These are phyloP conservation scores for Nakaseomyces sp. DNA, from an alignment of 1,139 yeast species.

Conservation along the genomic window DNA sequence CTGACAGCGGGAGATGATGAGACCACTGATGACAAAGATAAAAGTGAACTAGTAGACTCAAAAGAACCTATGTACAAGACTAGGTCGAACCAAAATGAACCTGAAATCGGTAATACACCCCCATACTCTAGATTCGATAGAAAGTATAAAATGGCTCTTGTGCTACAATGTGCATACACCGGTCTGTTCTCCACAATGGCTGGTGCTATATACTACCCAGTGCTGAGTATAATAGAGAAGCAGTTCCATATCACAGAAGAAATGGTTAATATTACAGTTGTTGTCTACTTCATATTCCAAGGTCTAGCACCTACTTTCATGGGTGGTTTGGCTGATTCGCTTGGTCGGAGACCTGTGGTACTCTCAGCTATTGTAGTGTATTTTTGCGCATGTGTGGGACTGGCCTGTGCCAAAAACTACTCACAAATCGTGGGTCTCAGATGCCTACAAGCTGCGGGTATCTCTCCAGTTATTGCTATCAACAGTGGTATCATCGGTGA, in stretches of 20 bases:
- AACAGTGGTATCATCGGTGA: slow-evolving; percentile 64
- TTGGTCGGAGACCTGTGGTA: slow-evolving; percentile 63
- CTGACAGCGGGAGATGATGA: neutral
- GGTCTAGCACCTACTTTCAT: slow-evolving; percentile 60
- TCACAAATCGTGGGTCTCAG: slow-evolving; percentile 47
- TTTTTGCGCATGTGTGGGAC: slow-evolving; percentile 50
- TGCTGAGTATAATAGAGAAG: slow-evolving; percentile 44
- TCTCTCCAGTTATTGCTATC: slow-evolving; percentile 62
- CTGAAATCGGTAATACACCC: slow-evolving; percentile 11
- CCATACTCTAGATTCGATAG: slow-evolving; percentile 32
- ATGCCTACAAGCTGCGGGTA: slow-evolving; percentile 61
- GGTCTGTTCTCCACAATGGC: slow-evolving; percentile 60
- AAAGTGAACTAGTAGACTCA: neutral
- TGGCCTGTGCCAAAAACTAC: slow-evolving; percentile 42
- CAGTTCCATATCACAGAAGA: slow-evolving; percentile 48
- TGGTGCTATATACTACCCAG: slow-evolving; percentile 67
- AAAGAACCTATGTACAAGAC: slow-evolving; percentile 7
- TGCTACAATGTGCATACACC: slow-evolving; percentile 36
- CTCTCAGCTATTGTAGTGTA: slow-evolving; percentile 43
- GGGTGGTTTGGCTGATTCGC: slow-evolving; percentile 56
- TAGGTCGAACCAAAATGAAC: slow-evolving; percentile 10
- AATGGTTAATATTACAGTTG: slow-evolving; percentile 56
- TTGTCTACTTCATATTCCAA: slow-evolving; percentile 61
- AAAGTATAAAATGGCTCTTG: slow-evolving; percentile 33
- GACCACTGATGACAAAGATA: neutral